Percentiles rank a stretch among this genome's conserved stretches.
phyloP scores from a whole-genome alignment of 2,329 filamentous ascomycete species.

The Colletotrichum noveboracense region DNA sequence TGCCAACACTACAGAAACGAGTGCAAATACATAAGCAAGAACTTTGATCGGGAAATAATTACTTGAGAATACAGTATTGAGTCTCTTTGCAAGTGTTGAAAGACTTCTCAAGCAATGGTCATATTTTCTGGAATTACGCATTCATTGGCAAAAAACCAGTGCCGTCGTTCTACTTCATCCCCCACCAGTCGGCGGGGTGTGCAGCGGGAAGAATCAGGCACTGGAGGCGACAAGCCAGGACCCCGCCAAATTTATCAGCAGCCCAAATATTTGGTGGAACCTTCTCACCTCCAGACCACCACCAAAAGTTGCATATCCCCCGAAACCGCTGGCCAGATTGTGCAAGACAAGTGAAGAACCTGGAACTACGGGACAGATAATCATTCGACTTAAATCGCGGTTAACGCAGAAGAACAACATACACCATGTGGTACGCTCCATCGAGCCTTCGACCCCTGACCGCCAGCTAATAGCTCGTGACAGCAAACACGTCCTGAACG shows the following conservation, averaged over 20 bases:
- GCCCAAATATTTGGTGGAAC: conserved; percentile 9
- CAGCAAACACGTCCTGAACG: conserved; percentile 98
- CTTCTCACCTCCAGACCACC: neutral
- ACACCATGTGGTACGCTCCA: conserved; percentile 41
- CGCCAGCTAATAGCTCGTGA: neutral
- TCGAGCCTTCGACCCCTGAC: neutral
- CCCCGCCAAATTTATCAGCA: conserved; percentile 24
- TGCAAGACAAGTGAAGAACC: neutral
- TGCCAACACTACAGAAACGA: neutral
- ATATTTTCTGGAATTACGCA: neutral
- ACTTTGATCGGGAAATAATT: neutral
- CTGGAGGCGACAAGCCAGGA: neutral
- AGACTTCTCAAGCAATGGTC: neutral
- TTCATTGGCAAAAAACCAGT: neutral
- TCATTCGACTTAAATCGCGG: neutral
- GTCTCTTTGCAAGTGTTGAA: neutral
- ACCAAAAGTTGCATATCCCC: neutral
- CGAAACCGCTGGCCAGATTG: neutral
- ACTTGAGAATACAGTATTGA: neutral
- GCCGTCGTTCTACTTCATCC: neutral
- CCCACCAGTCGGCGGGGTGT: conserved; percentile 2
- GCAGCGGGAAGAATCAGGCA: conserved; percentile 1
- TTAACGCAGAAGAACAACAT: neutral
- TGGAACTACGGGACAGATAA: neutral
- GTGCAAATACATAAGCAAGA: neutral